Conservation (phyloP, 2,329 filamentous ascomycete genomes). For the Fusarium camptoceras region DNA sequence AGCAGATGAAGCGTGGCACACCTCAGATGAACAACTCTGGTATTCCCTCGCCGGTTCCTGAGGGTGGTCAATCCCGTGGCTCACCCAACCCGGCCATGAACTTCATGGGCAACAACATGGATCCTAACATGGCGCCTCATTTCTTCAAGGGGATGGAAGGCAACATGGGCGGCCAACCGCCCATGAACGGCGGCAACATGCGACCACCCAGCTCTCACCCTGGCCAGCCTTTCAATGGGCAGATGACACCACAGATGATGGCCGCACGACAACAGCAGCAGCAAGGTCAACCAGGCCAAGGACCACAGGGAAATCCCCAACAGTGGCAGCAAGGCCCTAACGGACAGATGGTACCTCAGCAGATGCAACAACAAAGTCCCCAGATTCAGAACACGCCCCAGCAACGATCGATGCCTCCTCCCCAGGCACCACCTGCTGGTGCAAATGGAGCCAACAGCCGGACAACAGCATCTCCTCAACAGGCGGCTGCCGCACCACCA, state of each 20-base stretch:
- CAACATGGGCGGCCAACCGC: conserved; percentile 55
- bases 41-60: conserved; percentile 78
- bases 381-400: conserved; percentile 76
- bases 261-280: conserved; percentile 53
- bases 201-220: conserved; percentile 77
- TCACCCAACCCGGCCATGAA: conserved; percentile 72
- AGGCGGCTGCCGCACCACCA: conserved; percentile 75
- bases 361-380: conserved; percentile 56
- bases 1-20: conserved; percentile 83
- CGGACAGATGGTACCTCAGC: conserved; percentile 55
- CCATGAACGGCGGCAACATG: conserved; percentile 73
- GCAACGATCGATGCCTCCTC: conserved; percentile 76
- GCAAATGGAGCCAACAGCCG: conserved; percentile 64
- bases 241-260: conserved; percentile 73
- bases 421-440: conserved; percentile 66
- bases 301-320: conserved; percentile 50
- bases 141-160: conserved; percentile 69
- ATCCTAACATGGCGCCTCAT: conserved; percentile 69
- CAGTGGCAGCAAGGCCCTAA: conserved; percentile 58
- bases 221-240: conserved; percentile 65
- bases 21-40: conserved; percentile 77
- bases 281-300: conserved; percentile 52
- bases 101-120: conserved; percentile 73
- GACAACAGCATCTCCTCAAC: conserved; percentile 71
- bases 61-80: conserved; percentile 73